Evolutionary conservation across 352 stramenopile genomes (phyloP).

Genomic region (Peronospora destructor): DNA sequence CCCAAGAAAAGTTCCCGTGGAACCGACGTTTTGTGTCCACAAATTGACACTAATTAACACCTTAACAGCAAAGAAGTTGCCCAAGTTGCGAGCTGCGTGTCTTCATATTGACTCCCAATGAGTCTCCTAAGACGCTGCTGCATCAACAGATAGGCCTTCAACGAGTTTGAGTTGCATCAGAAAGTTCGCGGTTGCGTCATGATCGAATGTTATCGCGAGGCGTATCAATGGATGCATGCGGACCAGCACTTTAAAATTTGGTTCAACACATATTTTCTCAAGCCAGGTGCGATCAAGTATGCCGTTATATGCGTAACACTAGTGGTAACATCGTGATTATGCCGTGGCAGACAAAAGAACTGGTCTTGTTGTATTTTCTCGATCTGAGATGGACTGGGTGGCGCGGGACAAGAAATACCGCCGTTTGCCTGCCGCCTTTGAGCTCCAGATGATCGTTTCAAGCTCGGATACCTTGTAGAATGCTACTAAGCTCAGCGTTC

Average conservation of each 20-base stretch:
- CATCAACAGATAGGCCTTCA: constrained; percentile 45
- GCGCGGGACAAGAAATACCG: constrained; percentile 54
- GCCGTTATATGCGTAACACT: background rate
- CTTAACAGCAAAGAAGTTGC: constrained; percentile 29
- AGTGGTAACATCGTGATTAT: background rate
- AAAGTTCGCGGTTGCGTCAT: constrained; percentile 45
- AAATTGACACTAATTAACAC: constrained; percentile 40
- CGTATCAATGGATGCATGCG: constrained; percentile 33
- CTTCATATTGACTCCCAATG: constrained; percentile 27
- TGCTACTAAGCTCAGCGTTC: no score
- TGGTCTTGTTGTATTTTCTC: constrained; percentile 33
- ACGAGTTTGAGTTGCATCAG: constrained; percentile 42
- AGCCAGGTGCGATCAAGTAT: constrained; percentile 20
- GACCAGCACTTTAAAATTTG: constrained; percentile 64
- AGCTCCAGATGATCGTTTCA: constrained; percentile 41
- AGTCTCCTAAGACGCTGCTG: constrained; percentile 30
- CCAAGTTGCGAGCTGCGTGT: constrained; percentile 46
- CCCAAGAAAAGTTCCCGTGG: constrained; percentile 11
- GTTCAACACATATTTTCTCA: constrained; percentile 60
- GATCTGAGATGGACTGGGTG: constrained; percentile 62
- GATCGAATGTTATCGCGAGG: constrained; percentile 48
- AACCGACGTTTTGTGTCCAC: constrained; percentile 28
- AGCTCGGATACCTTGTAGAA: background rate
- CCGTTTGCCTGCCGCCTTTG: constrained; percentile 52
- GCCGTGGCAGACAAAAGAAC: constrained; percentile 26